A percentile compares a stretch with the other conserved stretches of the same genome.
Evolutionary conservation across 345 rosid species (phyloP).

Genomic region (Salix udensis): DNA sequence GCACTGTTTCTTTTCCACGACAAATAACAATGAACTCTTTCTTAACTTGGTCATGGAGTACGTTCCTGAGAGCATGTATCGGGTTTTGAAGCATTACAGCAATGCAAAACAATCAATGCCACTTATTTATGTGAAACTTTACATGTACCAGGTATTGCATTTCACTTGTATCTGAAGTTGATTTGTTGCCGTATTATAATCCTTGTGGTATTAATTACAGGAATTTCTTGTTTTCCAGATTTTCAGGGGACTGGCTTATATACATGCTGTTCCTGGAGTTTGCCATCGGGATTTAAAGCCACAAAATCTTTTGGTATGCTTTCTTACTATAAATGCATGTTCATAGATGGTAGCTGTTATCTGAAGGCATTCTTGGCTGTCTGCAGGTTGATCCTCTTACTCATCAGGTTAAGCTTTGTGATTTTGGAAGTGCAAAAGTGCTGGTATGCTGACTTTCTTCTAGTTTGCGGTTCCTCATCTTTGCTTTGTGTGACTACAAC

Average conservation of each 20-base stretch:
- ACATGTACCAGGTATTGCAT: constrained; percentile 64
- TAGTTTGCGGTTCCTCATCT: neutral
- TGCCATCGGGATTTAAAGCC: constrained; percentile 92
- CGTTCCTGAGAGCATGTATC: constrained; percentile 84
- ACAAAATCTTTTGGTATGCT: constrained; percentile 78
- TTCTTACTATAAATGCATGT: neutral
- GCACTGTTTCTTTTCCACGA: constrained; percentile 87
- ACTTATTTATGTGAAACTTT: constrained; percentile 76
- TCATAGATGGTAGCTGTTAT: neutral
- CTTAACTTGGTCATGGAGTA: constrained; percentile 90
- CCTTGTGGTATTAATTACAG: constrained; percentile 8
- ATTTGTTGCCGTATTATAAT: neutral
- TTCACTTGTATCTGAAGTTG: neutral
- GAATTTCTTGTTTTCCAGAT: constrained; percentile 37
- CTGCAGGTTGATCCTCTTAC: constrained; percentile 89
- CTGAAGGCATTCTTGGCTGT: constrained; percentile 18
- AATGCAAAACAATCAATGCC: constrained; percentile 78
- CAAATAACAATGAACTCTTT: constrained; percentile 75
- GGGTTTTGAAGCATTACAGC: constrained; percentile 78
- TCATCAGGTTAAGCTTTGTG: constrained; percentile 49
- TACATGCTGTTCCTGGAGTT: constrained; percentile 73
- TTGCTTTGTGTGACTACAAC: neutral
- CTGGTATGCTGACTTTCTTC: constrained; percentile 41
- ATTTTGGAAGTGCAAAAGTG: constrained; percentile 93
- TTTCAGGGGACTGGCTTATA: constrained; percentile 77